Evolutionary conservation across 768 basidiomycete genomes (phyloP), one percentile per base, ranked within the genome.

Genomic region (Serendipita indica): DNA sequence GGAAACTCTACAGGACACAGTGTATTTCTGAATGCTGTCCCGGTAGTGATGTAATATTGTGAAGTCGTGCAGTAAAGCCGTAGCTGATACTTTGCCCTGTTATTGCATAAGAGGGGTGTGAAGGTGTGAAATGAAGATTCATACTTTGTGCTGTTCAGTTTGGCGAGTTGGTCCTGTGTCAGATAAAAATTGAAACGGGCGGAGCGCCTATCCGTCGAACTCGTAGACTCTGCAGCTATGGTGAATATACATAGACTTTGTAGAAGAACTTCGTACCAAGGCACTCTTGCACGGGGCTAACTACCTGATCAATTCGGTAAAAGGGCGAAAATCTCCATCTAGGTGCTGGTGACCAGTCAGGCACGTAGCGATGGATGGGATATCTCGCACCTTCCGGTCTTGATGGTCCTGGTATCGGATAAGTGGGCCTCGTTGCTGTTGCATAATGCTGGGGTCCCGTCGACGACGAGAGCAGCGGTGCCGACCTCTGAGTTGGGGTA

Each of bases 41-140:
- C 68, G 41, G 73, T 72, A 14, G 74, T 69, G 43, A 75, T 74
- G 68, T 83, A 83, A 67, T 83, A 89, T 28, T 79, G 74, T 32
- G 83, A 90, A 2, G 87, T 89, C 0, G 91, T 93, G 74, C 90
- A 92, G 70, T 86, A 93, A 5, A 94, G 71, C 33, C 89, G 82
- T 37, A 94, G 75, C 69, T 92, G 89, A 68, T 83, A 84, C 63
- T 79, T 82, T 14, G 80, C 69, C 27, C 85, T 89, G 63, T 13
- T 52, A 34, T 22, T 60, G 39, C 52, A 43, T 39, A 62, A 61
- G 52, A 35, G 37, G 37, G 49, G 12, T 18, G 22, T 25, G 20
- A n/a, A 61, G 4, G 6, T 45, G n/a, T 34, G 14, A 27, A 39
- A 28, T 25, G 5, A 56, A 54, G 20, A 20, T 12, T 69, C 75